Base-by-base conservation (phyloP, 495 filamentous ascomycete species). In the Tuber brumale region DNA sequence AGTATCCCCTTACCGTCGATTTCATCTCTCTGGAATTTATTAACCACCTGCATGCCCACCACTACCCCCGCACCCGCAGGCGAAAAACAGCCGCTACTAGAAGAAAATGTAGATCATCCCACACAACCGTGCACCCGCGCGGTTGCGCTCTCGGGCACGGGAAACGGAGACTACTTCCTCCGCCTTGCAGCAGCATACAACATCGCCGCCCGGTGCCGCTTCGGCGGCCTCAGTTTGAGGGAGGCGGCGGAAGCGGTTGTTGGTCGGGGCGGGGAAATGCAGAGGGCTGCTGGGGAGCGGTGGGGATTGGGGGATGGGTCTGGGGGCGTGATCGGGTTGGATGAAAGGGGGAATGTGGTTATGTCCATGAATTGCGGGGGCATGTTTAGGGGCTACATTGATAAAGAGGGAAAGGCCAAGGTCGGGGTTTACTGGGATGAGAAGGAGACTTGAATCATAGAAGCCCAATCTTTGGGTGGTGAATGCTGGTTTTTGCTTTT, bases 161-260 rank as follows among this genome's bases (percentile, higher is more conserved):
- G 94, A 6, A 96, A 97, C 77, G 94, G 94, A 1, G 94, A 97
- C 81, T 93, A 93, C 0, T 97, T 97, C 82, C 87, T 97, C 3
- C 90, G 93, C 1, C 72, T 81, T 18, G 93, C 93, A 3, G 89
- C 87, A 6, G 81, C 78, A 18, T 74, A 77, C 41, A 76, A 75
- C 31, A 81, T 82, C 31, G 43, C 83, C 2, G 70, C 79, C 3
- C 72, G 80, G 45, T 76, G 76, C 48, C 71, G 79, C 31, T 82
- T 82, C 51, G 80, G 76, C 41, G 76, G 74, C 51, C 61, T 73
- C 51, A 85, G 90, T 8, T 80, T 86, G 0, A 75, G 83, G 10
- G 76, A 77, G 7, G 91, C 92, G 10, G 78, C 94, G 6, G 86
- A 85, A 0, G 87, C 87, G 70, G 86, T 97, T 35, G 87, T 90